phyloP scores from a whole-genome alignment of 805 yeast species.

The Saccharomyces mikatae region DNA sequence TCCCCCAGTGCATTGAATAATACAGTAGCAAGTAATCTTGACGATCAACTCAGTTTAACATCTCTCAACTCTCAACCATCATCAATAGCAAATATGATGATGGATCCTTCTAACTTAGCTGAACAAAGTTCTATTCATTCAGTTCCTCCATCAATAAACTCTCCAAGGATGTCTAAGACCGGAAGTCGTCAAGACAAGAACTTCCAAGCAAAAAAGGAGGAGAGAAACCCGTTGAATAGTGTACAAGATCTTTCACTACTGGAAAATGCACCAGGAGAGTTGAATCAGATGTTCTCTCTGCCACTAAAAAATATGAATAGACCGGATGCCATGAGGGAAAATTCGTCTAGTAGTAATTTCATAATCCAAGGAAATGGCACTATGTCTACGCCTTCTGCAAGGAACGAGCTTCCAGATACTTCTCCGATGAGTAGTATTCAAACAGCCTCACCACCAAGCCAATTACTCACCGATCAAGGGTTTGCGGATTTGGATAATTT shows the following conservation, averaged over 20 bases:
- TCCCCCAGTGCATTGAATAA: slow-evolving; percentile 14
- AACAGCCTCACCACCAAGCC: slow-evolving; percentile 17
- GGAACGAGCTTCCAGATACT: slow-evolving; percentile 5
- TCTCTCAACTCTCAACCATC: slow-evolving; percentile 12
- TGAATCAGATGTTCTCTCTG: background rate
- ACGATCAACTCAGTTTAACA: slow-evolving; percentile 10
- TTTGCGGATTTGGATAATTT: slow-evolving; percentile 27
- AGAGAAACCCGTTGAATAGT: background rate
- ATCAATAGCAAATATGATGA: slow-evolving; percentile 2
- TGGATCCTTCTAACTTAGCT: background rate
- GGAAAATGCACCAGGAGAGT: background rate
- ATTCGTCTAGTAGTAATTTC: slow-evolving; percentile 1
- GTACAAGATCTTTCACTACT: background rate
- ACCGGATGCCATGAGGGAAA: background rate
- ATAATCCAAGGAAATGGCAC: slow-evolving; percentile 4
- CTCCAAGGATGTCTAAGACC: slow-evolving; percentile 4
- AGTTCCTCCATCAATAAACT: background rate
- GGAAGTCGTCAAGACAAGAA: background rate
- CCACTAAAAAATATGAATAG: background rate
- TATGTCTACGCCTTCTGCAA: slow-evolving; percentile 4
- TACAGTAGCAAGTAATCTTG: slow-evolving; percentile 10
- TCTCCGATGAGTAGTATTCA: slow-evolving; percentile 13
- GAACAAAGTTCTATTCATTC: background rate
- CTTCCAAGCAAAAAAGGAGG: background rate
- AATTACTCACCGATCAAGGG: slow-evolving; percentile 19